These are phyloP conservation scores for Phylloporus rhodoxanthus DNA, from an alignment of 768 basidiomycete genomes.

Conservation along the genomic window DNA sequence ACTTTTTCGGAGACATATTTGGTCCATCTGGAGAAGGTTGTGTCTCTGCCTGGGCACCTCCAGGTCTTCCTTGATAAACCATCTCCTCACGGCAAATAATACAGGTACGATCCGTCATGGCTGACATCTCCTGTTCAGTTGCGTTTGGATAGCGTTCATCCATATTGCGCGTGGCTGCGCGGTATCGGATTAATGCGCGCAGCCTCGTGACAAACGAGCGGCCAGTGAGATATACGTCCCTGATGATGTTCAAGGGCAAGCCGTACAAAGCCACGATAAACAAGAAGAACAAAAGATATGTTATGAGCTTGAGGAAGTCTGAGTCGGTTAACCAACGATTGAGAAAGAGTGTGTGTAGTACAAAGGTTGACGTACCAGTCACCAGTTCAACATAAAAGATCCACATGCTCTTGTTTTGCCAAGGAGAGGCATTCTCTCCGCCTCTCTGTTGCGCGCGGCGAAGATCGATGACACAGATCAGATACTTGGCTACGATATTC, in stretches of 20 bases:
- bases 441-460: conserved; percentile 71
- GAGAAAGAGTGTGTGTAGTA: conserved; percentile 1
- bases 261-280: conserved; percentile 94
- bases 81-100: conserved; percentile 99
- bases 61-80: conserved; percentile 39
- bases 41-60: conserved; percentile 18
- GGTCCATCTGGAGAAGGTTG: conserved; percentile 53
- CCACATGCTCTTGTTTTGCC: conserved; percentile 99
- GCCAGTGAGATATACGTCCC: conserved; percentile 94
- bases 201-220: conserved; percentile 86
- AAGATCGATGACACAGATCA: conserved; percentile 75
- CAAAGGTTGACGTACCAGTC: conserved; percentile 56
- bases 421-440: conserved; percentile 80
- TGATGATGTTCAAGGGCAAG: conserved; percentile 91
- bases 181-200: conserved; percentile 86
- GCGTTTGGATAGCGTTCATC: conserved; percentile 92
- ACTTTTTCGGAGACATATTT: conserved; percentile 93
- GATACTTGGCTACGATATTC: conserved; percentile 77
- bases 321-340: conserved; percentile 5
- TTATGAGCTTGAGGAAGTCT: conserved; percentile 93
- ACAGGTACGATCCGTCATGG: conserved; percentile 85
- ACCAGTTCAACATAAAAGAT: conserved; percentile 89
- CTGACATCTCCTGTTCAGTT: conserved; percentile 73
- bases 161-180: conserved; percentile 94
- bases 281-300: conserved; percentile 89